Evolutionary conservation across 176 grass and related monocot genomes (phyloP), one percentile per base, ranked within the genome.

Genomic region (Eleusine indica): DNA sequence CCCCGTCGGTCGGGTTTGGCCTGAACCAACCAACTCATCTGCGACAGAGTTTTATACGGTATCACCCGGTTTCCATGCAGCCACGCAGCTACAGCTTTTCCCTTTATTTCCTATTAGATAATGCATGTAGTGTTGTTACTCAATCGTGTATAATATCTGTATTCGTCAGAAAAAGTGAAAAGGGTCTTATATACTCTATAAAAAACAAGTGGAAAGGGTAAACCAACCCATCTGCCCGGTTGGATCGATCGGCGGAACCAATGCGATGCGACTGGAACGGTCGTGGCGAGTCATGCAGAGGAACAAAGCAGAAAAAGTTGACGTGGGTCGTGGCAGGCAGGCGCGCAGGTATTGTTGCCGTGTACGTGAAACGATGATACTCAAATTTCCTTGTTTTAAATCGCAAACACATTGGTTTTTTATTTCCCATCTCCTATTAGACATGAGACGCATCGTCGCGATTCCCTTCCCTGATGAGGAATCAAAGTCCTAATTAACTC

Each of bases 231-330:
- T 52, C 49, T 52, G 11, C 13, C 49, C 11, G 13, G 49, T 15
- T 0, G 0, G 21, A 9, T 0, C 0, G 14, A 25, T 48, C 46
- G 0, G 0, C 17, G 66, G 53, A 29, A 21, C 44, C 7, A 7
- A 43, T 6, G 9, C 2, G 11, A 43, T 6, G 9, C 2, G 11
- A 47, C 9, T 52, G 15, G 5, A 29, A n/a, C 22, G 3, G 30
- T 35, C 2, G 32, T 35, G 1, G 32, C 2, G 2, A 35, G 32
- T 11, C 51, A 10, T 16, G 61, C 58, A 9, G 13, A 14, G 39
- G 44, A 17, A 35, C 32, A 35, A 64, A 7, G 57, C 84, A 80
- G 84, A 21, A 80, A 86, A 73, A 35, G 46, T 67, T 80, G 77
- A 86, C 85, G 25, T 37, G n/a, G 37, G 16, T 74, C 43, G 9